These are phyloP conservation scores for Calocybe cyanea DNA, from an alignment of 768 basidiomycete genomes.

Conservation along the genomic window DNA sequence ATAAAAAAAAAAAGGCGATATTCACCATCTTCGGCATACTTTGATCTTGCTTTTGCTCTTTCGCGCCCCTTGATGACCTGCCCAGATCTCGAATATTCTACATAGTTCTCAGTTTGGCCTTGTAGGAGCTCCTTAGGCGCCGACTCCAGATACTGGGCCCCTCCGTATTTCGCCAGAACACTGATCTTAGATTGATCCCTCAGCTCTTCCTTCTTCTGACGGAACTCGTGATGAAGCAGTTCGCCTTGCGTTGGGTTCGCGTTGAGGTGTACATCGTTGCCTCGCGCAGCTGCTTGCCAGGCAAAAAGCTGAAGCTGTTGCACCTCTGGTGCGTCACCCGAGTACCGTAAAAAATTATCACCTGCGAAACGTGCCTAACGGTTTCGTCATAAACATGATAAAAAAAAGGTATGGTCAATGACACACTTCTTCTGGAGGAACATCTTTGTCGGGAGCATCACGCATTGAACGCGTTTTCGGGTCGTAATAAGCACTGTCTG, in stretches of 20 bases:
- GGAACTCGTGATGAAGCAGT: slow-evolving; percentile 86
- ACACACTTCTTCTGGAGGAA: slow-evolving; percentile 85
- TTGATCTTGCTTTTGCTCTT: slow-evolving; percentile 80
- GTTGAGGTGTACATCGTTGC: slow-evolving; percentile 93
- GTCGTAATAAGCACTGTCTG: slow-evolving; percentile 95
- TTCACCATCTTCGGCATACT: slow-evolving; percentile 95
- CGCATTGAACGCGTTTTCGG: slow-evolving; percentile 99
- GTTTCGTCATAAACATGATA: slow-evolving; percentile 3
- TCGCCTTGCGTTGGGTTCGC: slow-evolving; percentile 97
- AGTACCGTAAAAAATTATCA: slow-evolving; percentile 90
- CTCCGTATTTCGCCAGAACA: slow-evolving; percentile 91
- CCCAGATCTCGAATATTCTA: slow-evolving; percentile 93
- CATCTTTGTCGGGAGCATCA: slow-evolving; percentile 80
- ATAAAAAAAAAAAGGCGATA: slow-evolving; percentile 13
- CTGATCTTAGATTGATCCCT: slow-evolving; percentile 87
- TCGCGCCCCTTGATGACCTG: slow-evolving; percentile 91
- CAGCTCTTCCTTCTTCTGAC: slow-evolving; percentile 86
- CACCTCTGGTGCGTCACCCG: slow-evolving; percentile 91
- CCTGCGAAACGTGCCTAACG: slow-evolving; percentile 84
- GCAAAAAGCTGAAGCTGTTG: slow-evolving; percentile 94
- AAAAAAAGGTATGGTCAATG: neutral
- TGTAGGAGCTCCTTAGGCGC: slow-evolving; percentile 91
- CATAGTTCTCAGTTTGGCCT: slow-evolving; percentile 96
- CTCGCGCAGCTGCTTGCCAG: slow-evolving; percentile 91
- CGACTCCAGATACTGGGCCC: slow-evolving; percentile 84